Evolutionary conservation across 2,329 filamentous ascomycete species (phyloP), one percentile per base, ranked within the genome.

Genomic region (Fusarium sp.): DNA sequence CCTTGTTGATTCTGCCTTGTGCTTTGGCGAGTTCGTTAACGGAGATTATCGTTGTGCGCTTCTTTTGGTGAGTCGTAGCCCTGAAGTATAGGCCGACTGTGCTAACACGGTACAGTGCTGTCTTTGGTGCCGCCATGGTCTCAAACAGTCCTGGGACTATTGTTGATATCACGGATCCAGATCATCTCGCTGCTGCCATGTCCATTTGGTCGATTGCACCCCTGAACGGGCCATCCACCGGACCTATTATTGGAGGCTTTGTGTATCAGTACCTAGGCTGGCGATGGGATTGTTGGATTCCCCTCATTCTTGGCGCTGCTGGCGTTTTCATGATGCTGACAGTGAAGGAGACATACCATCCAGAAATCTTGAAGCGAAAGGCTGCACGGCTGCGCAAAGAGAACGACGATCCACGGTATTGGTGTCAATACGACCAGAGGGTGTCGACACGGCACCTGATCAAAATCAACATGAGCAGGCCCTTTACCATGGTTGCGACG

Each of bases 211-310:
- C 83, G 58, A 87, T 97, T 49, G 93, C 92, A 0, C 93, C 93
- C 0, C 84, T 96, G 73, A 96, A 96, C 70, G 93, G 90, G 14
- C 90, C 82, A 21, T 68, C 69, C 61, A 69, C 73, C 45, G 71
- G 75, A 1, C 63, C 64, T 19, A 53, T 71, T 1, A 88, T 97
- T 31, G 93, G 93, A 19, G 93, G 93, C 0, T 96, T 96, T 66
- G 70, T 77, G 15, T 78, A 71, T 64, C 82, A 93, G 73, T 87
- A 89, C 61, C 79, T 95, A 3, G 92, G 92, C 10, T 97, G 93
- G 93, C 79, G 93, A 27, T 97, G 92, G 92, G 89, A 88, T 33
- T 90, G 91, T 70, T 96, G 91, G 90, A 81, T 95, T 17, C 84
- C 88, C 9, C 76, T 94, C 69, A 93, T 96, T 47, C 80, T 92